Conservation (phyloP, 2,329 filamentous ascomycete genomes). For the Sarocladium strictum region DNA sequence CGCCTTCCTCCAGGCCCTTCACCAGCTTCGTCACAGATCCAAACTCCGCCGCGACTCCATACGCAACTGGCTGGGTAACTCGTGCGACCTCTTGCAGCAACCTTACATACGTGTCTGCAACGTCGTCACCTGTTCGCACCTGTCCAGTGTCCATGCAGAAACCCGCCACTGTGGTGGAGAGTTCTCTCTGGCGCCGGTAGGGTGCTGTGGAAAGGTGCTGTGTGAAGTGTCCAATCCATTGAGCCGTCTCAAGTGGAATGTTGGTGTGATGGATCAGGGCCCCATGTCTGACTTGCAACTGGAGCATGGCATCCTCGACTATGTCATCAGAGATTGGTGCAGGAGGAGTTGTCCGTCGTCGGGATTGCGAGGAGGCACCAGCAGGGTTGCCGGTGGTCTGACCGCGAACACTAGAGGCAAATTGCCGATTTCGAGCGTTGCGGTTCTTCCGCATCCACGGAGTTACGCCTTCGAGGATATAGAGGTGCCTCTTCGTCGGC, state of each 20-base stretch:
- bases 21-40: constrained; percentile 52
- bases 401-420: constrained; percentile 56
- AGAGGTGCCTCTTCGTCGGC: constrained; percentile 51
- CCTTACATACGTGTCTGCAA: constrained; percentile 61
- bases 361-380: constrained; percentile 14
- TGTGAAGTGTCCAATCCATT: constrained; percentile 69
- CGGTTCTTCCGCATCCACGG: constrained; percentile 64
- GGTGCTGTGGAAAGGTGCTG: constrained; percentile 73
- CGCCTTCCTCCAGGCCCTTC: constrained; percentile 49
- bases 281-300: constrained; percentile 61
- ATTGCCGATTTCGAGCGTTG: constrained; percentile 61
- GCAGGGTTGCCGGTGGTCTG: constrained; percentile 21
- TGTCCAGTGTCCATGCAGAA: constrained; percentile 80
- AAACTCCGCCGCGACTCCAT: constrained; percentile 60
- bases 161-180: constrained; percentile 44
- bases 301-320: constrained; percentile 65
- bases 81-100: constrained; percentile 73
- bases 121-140: constrained; percentile 62
- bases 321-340: constrained; percentile 59
- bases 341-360: constrained; percentile 27
- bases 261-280: constrained; percentile 66
- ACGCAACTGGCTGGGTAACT: constrained; percentile 66
- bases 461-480: constrained; percentile 64
- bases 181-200: constrained; percentile 54
- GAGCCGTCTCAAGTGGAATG: constrained; percentile 55